Conservation (phyloP, 169 alveolate genomes). For the Eimeria zaria region DNA sequence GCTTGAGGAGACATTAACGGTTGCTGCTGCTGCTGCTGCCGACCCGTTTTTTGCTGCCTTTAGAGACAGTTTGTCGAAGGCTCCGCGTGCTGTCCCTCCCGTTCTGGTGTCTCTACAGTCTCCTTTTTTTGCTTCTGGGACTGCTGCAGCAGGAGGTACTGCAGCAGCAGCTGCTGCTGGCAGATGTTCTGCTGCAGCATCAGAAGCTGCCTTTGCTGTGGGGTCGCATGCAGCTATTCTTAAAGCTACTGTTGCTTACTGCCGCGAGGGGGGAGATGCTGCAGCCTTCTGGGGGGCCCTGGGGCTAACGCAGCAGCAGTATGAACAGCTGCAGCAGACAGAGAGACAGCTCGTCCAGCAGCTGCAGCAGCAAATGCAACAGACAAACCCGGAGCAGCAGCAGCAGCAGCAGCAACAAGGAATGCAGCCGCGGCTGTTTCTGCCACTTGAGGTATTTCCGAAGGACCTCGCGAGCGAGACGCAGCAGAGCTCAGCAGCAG, state of each 20-base stretch:
- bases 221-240: conserved; percentile 38
- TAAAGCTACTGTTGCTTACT: conserved; percentile 23
- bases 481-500: conserved; percentile 10
- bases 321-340: conserved; percentile 4
- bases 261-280: conserved; percentile 30
- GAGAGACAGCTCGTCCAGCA: conserved; percentile 49
- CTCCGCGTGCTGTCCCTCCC: conserved; percentile 38
- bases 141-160: conserved; percentile 16
- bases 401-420: background rate
- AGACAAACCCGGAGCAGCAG: conserved; percentile 24
- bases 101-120: conserved; percentile 38
- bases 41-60: conserved; percentile 53
- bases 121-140: background rate
- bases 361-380: conserved; percentile 46
- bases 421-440: conserved; percentile 17
- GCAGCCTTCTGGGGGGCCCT: conserved; percentile 42
- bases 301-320: background rate
- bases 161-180: background rate
- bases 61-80: background rate
- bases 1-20: too few species aligned
- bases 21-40: background rate
- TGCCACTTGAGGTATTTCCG: conserved; percentile 43
- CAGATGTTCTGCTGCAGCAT: conserved; percentile 50
- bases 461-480: background rate
- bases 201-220: conserved; percentile 53